Percentiles rank a stretch among this genome's conserved stretches.
Evolutionary conservation across 805 yeast species (phyloP).

Genomic region (Schwanniomyces vanrijiae): DNA sequence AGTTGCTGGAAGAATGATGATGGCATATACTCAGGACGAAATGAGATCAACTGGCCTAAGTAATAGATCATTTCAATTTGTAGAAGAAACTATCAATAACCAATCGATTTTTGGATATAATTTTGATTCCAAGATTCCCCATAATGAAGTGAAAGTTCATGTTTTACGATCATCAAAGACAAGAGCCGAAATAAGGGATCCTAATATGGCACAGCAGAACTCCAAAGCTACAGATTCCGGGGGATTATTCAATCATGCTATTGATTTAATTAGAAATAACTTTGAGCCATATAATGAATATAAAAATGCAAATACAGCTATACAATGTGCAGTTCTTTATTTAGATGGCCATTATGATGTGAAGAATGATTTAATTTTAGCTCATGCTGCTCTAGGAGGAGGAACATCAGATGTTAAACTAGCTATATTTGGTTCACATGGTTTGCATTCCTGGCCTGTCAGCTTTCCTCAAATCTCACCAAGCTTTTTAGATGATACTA

Average conservation of each 20-base stretch:
- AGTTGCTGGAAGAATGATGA: constrained; percentile 85
- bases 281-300: constrained; percentile 19
- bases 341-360: constrained; percentile 85
- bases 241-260: constrained; percentile 73
- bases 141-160: constrained; percentile 73
- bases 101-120: constrained; percentile 35
- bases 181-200: constrained; percentile 69
- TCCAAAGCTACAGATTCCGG: constrained; percentile 69
- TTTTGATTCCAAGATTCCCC: constrained; percentile 52
- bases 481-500: constrained; percentile 71
- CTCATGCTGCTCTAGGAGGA: constrained; percentile 96
- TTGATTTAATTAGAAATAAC: constrained; percentile 58
- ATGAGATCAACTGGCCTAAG: constrained; percentile 81
- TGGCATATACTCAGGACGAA: constrained; percentile 88
- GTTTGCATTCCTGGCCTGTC: constrained; percentile 91
- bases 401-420: constrained; percentile 67
- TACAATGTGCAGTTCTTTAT: constrained; percentile 82
- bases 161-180: constrained; percentile 67
- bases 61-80: constrained; percentile 71
- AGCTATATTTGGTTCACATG: constrained; percentile 94
- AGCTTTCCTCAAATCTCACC: constrained; percentile 68
- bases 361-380: constrained; percentile 54
- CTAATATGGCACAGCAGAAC: constrained; percentile 86
- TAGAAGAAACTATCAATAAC: constrained; percentile 46
- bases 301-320: constrained; percentile 57